Conservation (phyloP, 371 early-diverging fungal genomes). For the Mortierella sp. region DNA sequence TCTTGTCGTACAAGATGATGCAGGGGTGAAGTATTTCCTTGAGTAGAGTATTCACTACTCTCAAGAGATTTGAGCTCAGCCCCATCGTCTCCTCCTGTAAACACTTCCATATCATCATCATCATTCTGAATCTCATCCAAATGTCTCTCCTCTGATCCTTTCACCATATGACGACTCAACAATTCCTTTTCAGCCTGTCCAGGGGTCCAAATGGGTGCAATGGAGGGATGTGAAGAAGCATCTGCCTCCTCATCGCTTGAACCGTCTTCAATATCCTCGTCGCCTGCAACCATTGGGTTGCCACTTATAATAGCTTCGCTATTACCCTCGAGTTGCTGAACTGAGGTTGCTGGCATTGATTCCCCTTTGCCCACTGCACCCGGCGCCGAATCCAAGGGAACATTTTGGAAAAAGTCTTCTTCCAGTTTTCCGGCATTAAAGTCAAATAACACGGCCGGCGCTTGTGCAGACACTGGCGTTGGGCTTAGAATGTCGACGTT, state of each 20-base stretch:
- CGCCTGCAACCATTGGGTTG: slow-evolving; percentile 72
- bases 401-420: slow-evolving; percentile 70
- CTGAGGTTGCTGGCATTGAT: not conserved
- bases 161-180: slow-evolving; percentile 20
- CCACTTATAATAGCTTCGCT: slow-evolving; percentile 53
- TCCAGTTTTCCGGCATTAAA: slow-evolving; percentile 63
- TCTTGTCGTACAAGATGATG: slow-evolving; percentile 14
- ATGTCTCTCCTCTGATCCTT: slow-evolving; percentile 8
- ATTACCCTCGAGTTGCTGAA: slow-evolving; percentile 3
- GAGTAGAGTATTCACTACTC: slow-evolving; percentile 8
- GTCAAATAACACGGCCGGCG: slow-evolving; percentile 61
- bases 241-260: slow-evolving; percentile 17
- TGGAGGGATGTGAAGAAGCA: not conserved
- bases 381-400: slow-evolving; percentile 18
- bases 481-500: slow-evolving; percentile 54
- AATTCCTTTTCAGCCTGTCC: slow-evolving; percentile 23
- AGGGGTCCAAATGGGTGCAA: slow-evolving; percentile 16
- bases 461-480: slow-evolving; percentile 32
- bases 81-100: not conserved
- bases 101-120: not conserved
- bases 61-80: slow-evolving; percentile 3
- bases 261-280: slow-evolving; percentile 67
- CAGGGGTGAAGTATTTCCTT: slow-evolving; percentile 8
- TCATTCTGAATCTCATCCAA: slow-evolving; percentile 18
- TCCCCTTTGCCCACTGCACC: not conserved